Base-by-base conservation (phyloP, 768 basidiomycete species). In the Auricularia sp. region DNA sequence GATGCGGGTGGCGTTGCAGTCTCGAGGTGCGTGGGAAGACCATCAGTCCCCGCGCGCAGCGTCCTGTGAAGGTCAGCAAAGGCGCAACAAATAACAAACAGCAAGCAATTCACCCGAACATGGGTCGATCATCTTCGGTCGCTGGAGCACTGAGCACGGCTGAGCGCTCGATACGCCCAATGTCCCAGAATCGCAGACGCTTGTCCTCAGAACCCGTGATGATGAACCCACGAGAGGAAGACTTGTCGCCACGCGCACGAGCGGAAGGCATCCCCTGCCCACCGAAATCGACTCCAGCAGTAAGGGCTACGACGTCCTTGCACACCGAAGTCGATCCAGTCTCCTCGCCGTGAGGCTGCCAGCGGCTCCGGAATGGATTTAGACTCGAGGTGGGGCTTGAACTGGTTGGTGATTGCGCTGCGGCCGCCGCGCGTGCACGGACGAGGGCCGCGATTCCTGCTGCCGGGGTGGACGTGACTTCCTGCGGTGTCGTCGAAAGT, bases 151-250 rank as follows among this genome's bases (percentile, higher is more conserved):
- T 93, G 63, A 98, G 75, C 21, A 98, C 81, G 0, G 83, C 79
- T 11, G 93, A 92, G 36, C 86, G 82, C 64, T 90, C 87, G 34
- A 87, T 73, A 68, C 81, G 84, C 7, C 79, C 83, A 65, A 97
- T 72, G 74, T 98, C 94, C 94, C 93, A 98, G 67, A 92, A 79
- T 33, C 93, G 81, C 47, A 99, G 80, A 68, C 86, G 87, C 61
- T 88, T 82, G 74, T 99, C 97, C 69, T 95, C 91, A 0, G 94
- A 96, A 1, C 92, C 96, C 29, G 84, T 93, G 35, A 98, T 75
- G 74, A 96, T 80, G 72, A 87, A 98, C 0, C 90, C 92, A 39
- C 83, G 78, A 29, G n/a, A 75, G 78, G 74, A 12, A 72, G 70
- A 42, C 73, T 74, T 29, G 76, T 63, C 18, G 62, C 34, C 63